Base-by-base conservation (phyloP, 306 rosid species). In the Hippophae rhamnoides region DNA sequence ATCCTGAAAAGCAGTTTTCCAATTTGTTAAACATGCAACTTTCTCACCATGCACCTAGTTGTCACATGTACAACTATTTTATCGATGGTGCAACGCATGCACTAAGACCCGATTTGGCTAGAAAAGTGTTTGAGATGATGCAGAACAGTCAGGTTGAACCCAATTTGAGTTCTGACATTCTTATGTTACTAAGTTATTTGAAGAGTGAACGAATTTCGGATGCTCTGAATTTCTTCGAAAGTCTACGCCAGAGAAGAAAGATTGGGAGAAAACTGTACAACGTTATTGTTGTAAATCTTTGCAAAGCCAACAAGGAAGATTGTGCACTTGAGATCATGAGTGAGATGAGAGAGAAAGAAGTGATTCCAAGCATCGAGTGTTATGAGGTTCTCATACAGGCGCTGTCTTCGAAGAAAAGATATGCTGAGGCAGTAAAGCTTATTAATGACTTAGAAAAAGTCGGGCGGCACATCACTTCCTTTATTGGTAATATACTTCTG, bases 391-490 rank as follows among this genome's bases (percentile, higher is more conserved):
- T 90, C 60, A 81, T 78, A 66, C 67, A 74, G 76, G 12, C 43
- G 62, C 58, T 76, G 45, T 90, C 94, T 65, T 14, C 52, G 1
- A 61, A 13, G 43, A 57, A 41, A 59, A 84, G 68, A 69, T 90
- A 70, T 56, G 52, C 31, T 69, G 65, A 55, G 43, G 96, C 77
- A 6, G 69, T 87, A 42, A 58, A 56, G 76, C 76, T 90, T 63
- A 41, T 87, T 50, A 71, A 64, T 25, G 72, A 79, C 63, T 68
- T 78, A 49, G 83, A 81, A 79, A 78, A 77, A 76, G 58, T 53
- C 40, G 90, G 96, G 53, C 92, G 94, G 31, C 76, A 23, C 7
- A 6, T 87, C 50, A 82, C 92, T 25, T 72, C 97, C 60, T 87
- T 70, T 78, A 67, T 79, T 13, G 96, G 97, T 63, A 90, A 90